Percentiles rank a stretch among this genome's conserved stretches.
phyloP scores from a whole-genome alignment of 169 alveolate genomes.

The Miamiensis avidus region DNA sequence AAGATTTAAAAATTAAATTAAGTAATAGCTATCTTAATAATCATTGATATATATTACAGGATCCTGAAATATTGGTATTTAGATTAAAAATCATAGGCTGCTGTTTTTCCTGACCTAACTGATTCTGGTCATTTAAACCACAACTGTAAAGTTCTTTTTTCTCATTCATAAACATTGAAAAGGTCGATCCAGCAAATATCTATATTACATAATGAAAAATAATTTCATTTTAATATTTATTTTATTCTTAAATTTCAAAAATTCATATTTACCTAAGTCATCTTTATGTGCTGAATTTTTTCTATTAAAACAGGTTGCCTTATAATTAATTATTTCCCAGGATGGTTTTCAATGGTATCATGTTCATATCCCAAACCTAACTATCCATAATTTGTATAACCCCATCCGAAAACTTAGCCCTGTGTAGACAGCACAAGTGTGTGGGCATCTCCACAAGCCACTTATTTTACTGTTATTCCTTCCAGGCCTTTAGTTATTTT shows the following conservation, averaged over 20 bases:
- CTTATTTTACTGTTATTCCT: conserved; percentile 18
- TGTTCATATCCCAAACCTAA: conserved; percentile 36
- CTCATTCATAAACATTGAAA: conserved; percentile 27
- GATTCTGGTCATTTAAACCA: conserved; percentile 19
- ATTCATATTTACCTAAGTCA: not conserved
- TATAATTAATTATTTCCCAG: not conserved
- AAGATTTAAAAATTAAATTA: too few species aligned
- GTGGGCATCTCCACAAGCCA: conserved; percentile 67
- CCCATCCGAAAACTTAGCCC: conserved; percentile 56
- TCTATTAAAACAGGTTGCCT: not conserved
- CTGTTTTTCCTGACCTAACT: conserved; percentile 14
- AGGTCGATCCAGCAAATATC: conserved; percentile 22
- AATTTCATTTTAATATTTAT: not conserved
- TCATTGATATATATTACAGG: not conserved
- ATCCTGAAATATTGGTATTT: not conserved
- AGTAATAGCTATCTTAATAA: too few species aligned
- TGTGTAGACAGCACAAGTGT: conserved; percentile 29
- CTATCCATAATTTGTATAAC: conserved; percentile 48
- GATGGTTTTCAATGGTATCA: conserved; percentile 26
- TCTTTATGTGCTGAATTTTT: not conserved
- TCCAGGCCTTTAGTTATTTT: conserved; percentile 16
- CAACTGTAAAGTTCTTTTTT: conserved; percentile 18
- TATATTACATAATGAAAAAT: not conserved
- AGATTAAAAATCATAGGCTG: conserved; percentile 7
- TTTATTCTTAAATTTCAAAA: not conserved